These are phyloP conservation scores for Saccharomyces uvarum DNA, from an alignment of 1,139 yeast species.

Conservation along the genomic window DNA sequence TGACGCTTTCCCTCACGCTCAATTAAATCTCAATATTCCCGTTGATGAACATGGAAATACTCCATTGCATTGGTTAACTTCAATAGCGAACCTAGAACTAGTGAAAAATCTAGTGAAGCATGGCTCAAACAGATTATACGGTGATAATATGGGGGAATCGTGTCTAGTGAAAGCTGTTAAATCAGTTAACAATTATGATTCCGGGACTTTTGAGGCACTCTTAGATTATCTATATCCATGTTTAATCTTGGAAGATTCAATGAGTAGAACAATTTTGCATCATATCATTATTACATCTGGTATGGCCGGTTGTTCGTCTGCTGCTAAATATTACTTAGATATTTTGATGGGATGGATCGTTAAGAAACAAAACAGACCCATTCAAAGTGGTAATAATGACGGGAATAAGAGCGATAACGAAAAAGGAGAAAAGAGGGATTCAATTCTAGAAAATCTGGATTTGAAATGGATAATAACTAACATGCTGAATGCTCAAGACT, in stretches of 20 bases:
- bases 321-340: constrained; percentile 68
- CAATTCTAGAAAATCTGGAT: constrained; percentile 35
- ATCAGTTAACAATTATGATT: constrained; percentile 79
- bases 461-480: constrained; percentile 57
- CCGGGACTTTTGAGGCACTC: constrained; percentile 62
- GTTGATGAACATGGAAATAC: constrained; percentile 92
- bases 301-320: constrained; percentile 58
- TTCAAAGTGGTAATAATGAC: constrained; percentile 4
- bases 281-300: constrained; percentile 81
- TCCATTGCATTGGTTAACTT: constrained; percentile 93
- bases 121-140: constrained; percentile 57
- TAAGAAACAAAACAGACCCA: constrained; percentile 28
- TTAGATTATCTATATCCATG: constrained; percentile 73
- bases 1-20: constrained; percentile 23
- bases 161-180: constrained; percentile 82
- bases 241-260: constrained; percentile 61
- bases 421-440: constrained; percentile 34
- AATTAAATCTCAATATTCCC: constrained; percentile 65
- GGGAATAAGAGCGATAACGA: not conserved
- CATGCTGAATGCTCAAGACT: constrained; percentile 69
- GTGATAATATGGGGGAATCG: constrained; percentile 83
- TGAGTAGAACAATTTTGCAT: constrained; percentile 82
- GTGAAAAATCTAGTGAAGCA: constrained; percentile 65
- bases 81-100: constrained; percentile 69
- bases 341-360: constrained; percentile 79